Conservation (phyloP, 169 alveolate genomes). For the Cryptosporidium viatorum region DNA sequence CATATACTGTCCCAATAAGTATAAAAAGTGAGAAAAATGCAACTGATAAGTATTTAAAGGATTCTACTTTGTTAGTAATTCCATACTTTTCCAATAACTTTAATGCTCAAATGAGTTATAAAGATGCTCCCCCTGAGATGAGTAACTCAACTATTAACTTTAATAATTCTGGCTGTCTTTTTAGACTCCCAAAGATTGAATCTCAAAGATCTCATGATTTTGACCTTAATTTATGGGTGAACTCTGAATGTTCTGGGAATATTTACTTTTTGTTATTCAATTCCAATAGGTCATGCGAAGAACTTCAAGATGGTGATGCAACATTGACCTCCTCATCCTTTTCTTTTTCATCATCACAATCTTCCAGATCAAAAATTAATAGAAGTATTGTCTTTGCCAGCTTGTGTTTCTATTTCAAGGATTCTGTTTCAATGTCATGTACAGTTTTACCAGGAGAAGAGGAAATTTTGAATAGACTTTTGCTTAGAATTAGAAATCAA, state of each 20-base stretch:
- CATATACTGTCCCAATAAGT: conserved; percentile 23
- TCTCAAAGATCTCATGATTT: neutral
- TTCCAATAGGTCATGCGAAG: neutral
- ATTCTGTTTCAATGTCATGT: conserved; percentile 29
- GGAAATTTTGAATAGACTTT: neutral
- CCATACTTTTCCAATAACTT: conserved; percentile 10
- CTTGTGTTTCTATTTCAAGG: neutral
- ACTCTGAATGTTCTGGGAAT: conserved; percentile 55
- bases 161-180: neutral
- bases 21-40: neutral
- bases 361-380: neutral
- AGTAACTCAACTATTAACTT: neutral
- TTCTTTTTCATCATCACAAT: neutral
- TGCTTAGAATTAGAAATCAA: conserved; percentile 27
- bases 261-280: conserved; percentile 34
- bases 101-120: neutral
- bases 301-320: neutral
- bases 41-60: neutral
- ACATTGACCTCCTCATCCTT: neutral
- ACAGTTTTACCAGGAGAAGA: conserved; percentile 40
- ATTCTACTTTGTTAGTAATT: conserved; percentile 21
- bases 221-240: conserved; percentile 41
- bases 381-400: conserved; percentile 44
- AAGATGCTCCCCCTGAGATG: neutral
- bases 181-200: neutral